Evolutionary conservation across 164 flowering plant species (phyloP).

Genomic region (Vitis cinerea): DNA sequence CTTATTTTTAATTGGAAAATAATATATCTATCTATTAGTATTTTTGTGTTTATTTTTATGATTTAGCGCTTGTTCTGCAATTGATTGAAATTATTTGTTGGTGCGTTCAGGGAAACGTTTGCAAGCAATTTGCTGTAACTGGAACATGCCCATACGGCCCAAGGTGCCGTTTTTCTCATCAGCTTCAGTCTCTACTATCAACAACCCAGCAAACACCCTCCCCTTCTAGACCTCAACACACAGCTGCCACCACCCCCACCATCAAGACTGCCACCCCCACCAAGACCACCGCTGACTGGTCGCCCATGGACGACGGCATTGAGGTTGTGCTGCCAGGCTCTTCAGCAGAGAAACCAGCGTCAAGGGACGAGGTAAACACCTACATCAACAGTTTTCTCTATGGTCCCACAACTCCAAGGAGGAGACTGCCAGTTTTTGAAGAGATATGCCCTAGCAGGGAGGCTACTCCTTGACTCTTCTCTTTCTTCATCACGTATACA

Average conservation of each 20-base stretch:
- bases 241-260: not conserved
- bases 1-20: too few relatives aligned
- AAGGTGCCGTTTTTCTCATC: constrained; percentile 20
- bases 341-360: constrained; percentile 6
- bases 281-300: constrained; percentile 17
- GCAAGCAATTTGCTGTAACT: not conserved
- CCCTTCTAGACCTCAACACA: not conserved
- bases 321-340: constrained; percentile 18
- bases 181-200: not conserved
- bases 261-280: not conserved
- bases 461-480: too few relatives aligned
- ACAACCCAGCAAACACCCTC: constrained; percentile 7
- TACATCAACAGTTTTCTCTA: constrained; percentile 17
- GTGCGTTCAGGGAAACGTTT: too few relatives aligned
- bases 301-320: constrained; percentile 40
- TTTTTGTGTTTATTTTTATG: not conserved
- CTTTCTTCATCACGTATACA: too few relatives aligned
- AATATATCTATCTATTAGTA: too few relatives aligned
- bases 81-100: too few relatives aligned
- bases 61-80: too few relatives aligned
- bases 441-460: constrained; percentile 15
- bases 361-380: constrained; percentile 17
- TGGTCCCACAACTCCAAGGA: constrained; percentile 13
- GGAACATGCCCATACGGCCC: constrained; percentile 23
- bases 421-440: constrained; percentile 23